Percentiles rank a stretch among this genome's conserved stretches.
Conservation (phyloP, 192 early-diverging fungal species). For the Allomyces macrogynus region DNA sequence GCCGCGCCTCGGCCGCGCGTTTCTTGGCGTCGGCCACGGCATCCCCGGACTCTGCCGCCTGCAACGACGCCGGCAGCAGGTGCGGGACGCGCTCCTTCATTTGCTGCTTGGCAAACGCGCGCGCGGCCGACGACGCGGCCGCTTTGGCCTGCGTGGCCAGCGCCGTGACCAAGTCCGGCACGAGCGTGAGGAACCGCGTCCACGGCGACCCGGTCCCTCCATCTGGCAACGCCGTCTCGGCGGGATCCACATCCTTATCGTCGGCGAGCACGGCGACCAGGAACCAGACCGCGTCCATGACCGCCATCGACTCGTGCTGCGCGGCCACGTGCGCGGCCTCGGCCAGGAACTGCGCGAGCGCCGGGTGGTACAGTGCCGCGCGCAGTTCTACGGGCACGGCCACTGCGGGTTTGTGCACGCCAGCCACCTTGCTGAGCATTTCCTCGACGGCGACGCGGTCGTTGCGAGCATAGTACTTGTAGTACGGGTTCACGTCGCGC, state of each 20-base stretch:
- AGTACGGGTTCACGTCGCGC: slow-evolving; percentile 81
- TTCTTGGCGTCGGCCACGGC: slow-evolving; percentile 42
- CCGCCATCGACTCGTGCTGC: not conserved
- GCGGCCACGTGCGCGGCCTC: not conserved
- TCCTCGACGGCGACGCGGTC: slow-evolving; percentile 79
- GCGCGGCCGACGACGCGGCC: not conserved
- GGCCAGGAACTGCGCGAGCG: not conserved
- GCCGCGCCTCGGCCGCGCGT: slow-evolving; percentile 59
- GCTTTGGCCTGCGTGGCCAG: not conserved
- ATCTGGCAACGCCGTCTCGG: not conserved
- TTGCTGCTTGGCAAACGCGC: not conserved
- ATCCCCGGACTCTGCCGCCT: not conserved
- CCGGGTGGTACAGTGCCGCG: not conserved
- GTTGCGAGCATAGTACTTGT: slow-evolving; percentile 79
- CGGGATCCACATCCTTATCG: not conserved
- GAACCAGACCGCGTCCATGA: not conserved
- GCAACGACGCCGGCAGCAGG: not conserved
- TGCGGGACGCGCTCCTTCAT: not conserved
- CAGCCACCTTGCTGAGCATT: slow-evolving; percentile 30
- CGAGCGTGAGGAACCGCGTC: not conserved
- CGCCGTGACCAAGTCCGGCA: not conserved
- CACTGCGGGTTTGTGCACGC: slow-evolving; percentile 7
- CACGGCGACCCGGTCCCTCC: slow-evolving; percentile 8
- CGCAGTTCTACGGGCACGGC: not conserved
- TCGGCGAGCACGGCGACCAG: not conserved